These are phyloP conservation scores for Komagataella phaffii DNA, from an alignment of 805 yeast species.

Conservation along the genomic window DNA sequence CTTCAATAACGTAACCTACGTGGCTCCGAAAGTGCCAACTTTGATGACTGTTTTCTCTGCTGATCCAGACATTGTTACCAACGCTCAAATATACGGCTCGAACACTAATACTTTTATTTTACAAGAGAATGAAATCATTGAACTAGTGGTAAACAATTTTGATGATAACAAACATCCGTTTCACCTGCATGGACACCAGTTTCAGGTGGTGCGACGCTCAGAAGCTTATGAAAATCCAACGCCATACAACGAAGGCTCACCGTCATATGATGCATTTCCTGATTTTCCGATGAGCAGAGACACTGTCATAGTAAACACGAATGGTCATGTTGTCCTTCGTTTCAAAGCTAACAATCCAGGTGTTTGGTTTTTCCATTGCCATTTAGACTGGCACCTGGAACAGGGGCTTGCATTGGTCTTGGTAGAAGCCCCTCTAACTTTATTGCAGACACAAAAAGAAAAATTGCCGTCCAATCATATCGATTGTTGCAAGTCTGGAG, in stretches of 20 bases:
- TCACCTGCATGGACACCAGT: constrained; percentile 66
- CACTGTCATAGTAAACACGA: constrained; percentile 52
- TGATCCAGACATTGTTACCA: constrained; percentile 24
- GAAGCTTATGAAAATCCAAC: constrained; percentile 37
- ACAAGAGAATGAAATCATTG: constrained; percentile 50
- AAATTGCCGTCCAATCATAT: constrained; percentile 32
- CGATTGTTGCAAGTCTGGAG: constrained; percentile 31
- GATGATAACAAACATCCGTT: constrained; percentile 76
- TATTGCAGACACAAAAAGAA: constrained; percentile 24
- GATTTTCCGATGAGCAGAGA: constrained; percentile 57
- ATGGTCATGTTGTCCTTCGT: constrained; percentile 56
- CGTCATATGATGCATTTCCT: constrained; percentile 24
- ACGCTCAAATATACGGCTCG: constrained; percentile 59
- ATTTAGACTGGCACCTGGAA: constrained; percentile 73
- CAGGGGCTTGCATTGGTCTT: constrained; percentile 69
- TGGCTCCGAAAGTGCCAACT: constrained; percentile 60
- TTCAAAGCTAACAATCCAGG: constrained; percentile 85
- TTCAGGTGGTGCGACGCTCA: constrained; percentile 48
- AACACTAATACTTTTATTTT: constrained; percentile 54
- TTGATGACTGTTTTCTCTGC: constrained; percentile 54
- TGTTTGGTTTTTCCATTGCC: constrained; percentile 91
- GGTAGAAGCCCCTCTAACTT: constrained; percentile 52
- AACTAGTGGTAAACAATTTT: constrained; percentile 62
- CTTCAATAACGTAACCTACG: constrained; percentile 54
- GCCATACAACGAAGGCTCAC: constrained; percentile 35